Evolutionary conservation across 768 basidiomycete genomes (phyloP).

Genomic region (Neoboletus subvelutipes): DNA sequence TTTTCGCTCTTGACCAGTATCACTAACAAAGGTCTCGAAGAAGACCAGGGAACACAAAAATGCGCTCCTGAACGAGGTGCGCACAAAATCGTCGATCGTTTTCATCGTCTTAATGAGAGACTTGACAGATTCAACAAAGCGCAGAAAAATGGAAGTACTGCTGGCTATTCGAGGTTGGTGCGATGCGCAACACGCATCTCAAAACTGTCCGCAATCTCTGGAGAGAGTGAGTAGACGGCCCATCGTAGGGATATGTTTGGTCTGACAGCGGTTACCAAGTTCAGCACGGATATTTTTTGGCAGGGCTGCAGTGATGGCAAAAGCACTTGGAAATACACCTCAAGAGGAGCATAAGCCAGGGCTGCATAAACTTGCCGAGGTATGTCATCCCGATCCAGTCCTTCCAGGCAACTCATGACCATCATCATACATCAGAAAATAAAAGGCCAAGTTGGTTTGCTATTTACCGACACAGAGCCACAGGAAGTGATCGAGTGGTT

Average conservation of each 20-base stretch:
- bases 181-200: constrained; percentile 92
- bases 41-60: constrained; percentile 92
- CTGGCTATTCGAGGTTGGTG: constrained; percentile 93
- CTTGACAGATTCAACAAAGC: constrained; percentile 69
- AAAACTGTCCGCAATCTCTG: constrained; percentile 92
- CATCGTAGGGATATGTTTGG: not conserved
- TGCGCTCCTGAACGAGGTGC: constrained; percentile 75
- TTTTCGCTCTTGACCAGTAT: constrained; percentile 51
- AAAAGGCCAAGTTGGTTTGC: constrained; percentile 90
- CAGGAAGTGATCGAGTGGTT: constrained; percentile 95
- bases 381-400: constrained; percentile 38
- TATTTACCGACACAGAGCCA: constrained; percentile 91
- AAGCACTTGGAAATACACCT: constrained; percentile 83
- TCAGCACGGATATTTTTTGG: constrained; percentile 92
- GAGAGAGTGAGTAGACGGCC: constrained; percentile 68
- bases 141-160: constrained; percentile 91
- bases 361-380: constrained; percentile 76
- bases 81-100: constrained; percentile 22
- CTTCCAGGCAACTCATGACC: constrained; percentile 7
- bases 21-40: constrained; percentile 91
- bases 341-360: constrained; percentile 86
- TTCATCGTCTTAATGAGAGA: constrained; percentile 6
- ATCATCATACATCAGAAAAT: constrained; percentile 60
- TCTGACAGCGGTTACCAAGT: constrained; percentile 13
- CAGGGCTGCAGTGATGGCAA: constrained; percentile 87